Conservation (phyloP, 108 stramenopile species). For the Fistulifera solaris region DNA sequence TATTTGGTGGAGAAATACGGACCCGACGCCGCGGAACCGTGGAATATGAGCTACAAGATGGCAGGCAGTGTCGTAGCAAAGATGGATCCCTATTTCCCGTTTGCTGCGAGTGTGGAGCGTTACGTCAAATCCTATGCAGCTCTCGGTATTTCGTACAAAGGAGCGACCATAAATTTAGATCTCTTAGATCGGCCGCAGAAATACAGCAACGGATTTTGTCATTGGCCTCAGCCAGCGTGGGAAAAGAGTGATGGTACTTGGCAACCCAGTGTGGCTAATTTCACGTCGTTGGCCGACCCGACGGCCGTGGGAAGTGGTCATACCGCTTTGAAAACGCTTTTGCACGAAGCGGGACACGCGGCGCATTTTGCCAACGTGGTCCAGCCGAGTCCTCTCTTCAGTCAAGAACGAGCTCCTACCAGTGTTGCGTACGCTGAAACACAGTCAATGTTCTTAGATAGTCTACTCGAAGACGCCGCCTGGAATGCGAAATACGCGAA, state of each 20-base stretch:
- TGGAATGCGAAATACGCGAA: constrained; percentile 62
- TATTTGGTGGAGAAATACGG: constrained; percentile 38
- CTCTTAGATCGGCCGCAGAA: constrained; percentile 53
- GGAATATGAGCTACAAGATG: constrained; percentile 50
- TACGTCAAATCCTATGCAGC: constrained; percentile 52
- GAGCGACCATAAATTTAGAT: constrained; percentile 60
- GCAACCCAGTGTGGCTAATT: constrained; percentile 45
- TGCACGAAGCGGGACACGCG: constrained; percentile 72
- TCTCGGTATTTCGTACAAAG: constrained; percentile 47
- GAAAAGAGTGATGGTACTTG: constrained; percentile 42
- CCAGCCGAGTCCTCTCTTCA: constrained; percentile 46
- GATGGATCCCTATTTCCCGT: constrained; percentile 78
- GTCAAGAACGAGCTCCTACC: constrained; percentile 65
- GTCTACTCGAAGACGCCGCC: constrained; percentile 55
- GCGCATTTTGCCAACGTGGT: constrained; percentile 68
- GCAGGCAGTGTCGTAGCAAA: constrained; percentile 48
- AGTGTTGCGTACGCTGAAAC: constrained; percentile 61
- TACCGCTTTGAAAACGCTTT: constrained; percentile 46
- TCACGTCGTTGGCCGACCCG: constrained; percentile 58
- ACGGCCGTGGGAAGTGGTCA: constrained; percentile 47
- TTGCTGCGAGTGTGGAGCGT: constrained; percentile 39
- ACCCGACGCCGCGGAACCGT: constrained; percentile 38
- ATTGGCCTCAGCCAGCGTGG: constrained; percentile 64
- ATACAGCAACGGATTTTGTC: constrained; percentile 70
- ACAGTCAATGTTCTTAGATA: constrained; percentile 67